Evolutionary conservation across 805 yeast genomes (phyloP), one percentile per base, ranked within the genome.

Genomic region (Ogataea minuta): DNA sequence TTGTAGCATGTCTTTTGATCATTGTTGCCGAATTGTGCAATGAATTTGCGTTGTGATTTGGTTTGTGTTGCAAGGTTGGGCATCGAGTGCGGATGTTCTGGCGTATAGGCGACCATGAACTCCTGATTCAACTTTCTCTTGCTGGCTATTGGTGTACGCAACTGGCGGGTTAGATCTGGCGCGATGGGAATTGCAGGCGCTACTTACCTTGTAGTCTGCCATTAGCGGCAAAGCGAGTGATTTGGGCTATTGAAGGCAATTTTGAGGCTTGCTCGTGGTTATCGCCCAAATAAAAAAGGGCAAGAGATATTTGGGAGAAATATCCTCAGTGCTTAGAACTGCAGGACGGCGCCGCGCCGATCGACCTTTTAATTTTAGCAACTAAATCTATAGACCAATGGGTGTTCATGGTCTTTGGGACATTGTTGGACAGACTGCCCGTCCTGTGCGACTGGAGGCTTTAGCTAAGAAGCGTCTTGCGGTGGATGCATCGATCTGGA

Each of bases 401-500:
- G 99, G 99, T 67, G 99, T 93, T 32, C 87, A 86, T 53, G 85
- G 93, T 6, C 74, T 93, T 33, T 93, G 99, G 99, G 88, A 81
- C 35, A 79, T 93, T 9, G 70, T 91, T 2, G 95, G 88, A 5
- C 95, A 96, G 0, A 77, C 91, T 0, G 93, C 98, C 0, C 71
- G 84, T 34, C 96, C 99, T 0, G 95, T 93, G 2, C 72, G 91
- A 38, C 71, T 93, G 20, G 98, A 91, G 59, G 81, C 95, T 0
- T 70, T 93, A 24, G 75, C 84, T 15, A 79, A 89, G 42, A 84
- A 82, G 57, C 70, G 74, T 37, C 67, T 93, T 52, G 99, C 99
- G 0, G 91, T 93, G 6, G 99, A 93, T 69, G 99, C 99, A 1
- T 91, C 98, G 2, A 93, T 93, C 48, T 93, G 99, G 99, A 84